A percentile compares a stretch with the other conserved stretches of the same genome.
Conservation (phyloP, 768 basidiomycete genomes). For the Suillus alpinus region DNA sequence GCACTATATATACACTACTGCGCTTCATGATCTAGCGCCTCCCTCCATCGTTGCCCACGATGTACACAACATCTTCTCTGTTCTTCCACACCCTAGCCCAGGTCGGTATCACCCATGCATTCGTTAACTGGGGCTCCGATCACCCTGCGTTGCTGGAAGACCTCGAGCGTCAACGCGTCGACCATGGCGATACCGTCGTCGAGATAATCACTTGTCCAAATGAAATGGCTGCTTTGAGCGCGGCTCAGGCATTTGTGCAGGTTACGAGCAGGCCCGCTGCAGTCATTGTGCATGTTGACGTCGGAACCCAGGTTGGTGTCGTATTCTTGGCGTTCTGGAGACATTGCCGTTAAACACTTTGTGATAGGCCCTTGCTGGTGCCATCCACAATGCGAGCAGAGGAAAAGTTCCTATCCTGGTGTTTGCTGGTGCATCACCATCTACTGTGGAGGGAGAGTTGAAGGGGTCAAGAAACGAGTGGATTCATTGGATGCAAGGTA, state of each 20-base stretch:
- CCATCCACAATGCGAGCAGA: conserved; percentile 69
- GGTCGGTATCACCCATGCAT: conserved; percentile 64
- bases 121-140: conserved; percentile 78
- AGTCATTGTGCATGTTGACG: conserved; percentile 73
- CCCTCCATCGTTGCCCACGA: conserved; percentile 15
- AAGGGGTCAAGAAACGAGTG: conserved; percentile 69
- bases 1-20: neutral
- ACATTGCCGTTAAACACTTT: neutral
- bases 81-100: conserved; percentile 54
- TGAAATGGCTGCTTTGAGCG: conserved; percentile 73
- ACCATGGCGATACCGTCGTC: conserved; percentile 36
- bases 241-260: conserved; percentile 70
- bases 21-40: no score
- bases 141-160: conserved; percentile 73
- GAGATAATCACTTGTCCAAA: conserved; percentile 68
- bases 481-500: conserved; percentile 73
- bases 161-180: conserved; percentile 50
- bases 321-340: no score
- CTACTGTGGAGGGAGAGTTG: conserved; percentile 52
- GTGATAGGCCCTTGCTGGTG: conserved; percentile 60
- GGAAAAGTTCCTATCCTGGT: conserved; percentile 62
- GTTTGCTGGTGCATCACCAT: conserved; percentile 69
- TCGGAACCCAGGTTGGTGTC: conserved; percentile 56
- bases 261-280: conserved; percentile 65
- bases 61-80: conserved; percentile 60